phyloP scores from a whole-genome alignment of 177 flowering plant species.

The Tripterygium wilfordii region DNA sequence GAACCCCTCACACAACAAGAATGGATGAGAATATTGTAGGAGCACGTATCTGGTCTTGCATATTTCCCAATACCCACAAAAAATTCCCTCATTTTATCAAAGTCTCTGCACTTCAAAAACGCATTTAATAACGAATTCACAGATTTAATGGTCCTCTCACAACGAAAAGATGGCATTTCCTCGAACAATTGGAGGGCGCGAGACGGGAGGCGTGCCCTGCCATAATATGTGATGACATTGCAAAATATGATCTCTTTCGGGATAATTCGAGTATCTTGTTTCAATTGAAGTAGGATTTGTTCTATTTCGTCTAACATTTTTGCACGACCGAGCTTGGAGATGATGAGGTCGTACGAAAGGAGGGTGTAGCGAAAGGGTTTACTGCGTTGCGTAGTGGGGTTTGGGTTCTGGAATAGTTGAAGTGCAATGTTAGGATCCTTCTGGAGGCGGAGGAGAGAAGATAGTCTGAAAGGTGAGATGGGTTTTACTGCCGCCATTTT shows the following conservation, averaged over 20 bases:
- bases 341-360: constrained; percentile 70
- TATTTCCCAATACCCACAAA: constrained; percentile 18
- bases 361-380: constrained; percentile 56
- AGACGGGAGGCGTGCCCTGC: constrained; percentile 36
- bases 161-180: constrained; percentile 44
- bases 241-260: constrained; percentile 62
- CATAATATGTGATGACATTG: constrained; percentile 60
- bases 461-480: constrained; percentile 55
- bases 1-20: constrained; percentile 25
- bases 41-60: constrained; percentile 56
- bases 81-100: constrained; percentile 38
- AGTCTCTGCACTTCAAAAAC: constrained; percentile 34
- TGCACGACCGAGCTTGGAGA: constrained; percentile 73
- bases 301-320: constrained; percentile 73
- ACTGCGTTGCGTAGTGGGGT: constrained; percentile 13
- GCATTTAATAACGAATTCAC: constrained; percentile 56
- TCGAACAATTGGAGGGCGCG: constrained; percentile 44
- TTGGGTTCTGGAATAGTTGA: constrained; percentile 58
- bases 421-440: constrained; percentile 52
- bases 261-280: constrained; percentile 33
- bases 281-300: constrained; percentile 40
- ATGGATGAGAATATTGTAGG: constrained; percentile 62
- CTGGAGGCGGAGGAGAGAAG: constrained; percentile 60
- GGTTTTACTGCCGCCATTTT: constrained; percentile 19
- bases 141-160: constrained; percentile 52